Conservation (phyloP, 345 rosid genomes). For the Eucalyptus cladocalyx region DNA sequence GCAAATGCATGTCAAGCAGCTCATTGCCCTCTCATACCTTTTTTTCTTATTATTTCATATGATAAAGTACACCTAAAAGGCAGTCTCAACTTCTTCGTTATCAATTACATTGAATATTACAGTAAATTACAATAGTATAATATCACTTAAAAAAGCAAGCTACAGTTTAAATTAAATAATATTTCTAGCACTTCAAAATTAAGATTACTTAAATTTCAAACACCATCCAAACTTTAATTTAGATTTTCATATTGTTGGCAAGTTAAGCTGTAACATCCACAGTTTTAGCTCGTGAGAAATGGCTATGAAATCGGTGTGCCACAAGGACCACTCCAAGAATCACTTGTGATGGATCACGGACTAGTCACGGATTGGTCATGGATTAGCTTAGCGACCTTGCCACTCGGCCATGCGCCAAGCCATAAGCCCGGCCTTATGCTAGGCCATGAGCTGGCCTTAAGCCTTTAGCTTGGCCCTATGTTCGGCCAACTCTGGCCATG, state of each 20-base stretch:
- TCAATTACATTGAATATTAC: background rate
- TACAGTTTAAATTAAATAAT: background rate
- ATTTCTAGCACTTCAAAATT: background rate
- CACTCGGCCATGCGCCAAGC: too few relatives aligned
- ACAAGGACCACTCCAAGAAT: too few relatives aligned
- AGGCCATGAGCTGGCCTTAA: too few relatives aligned
- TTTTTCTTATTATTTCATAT: background rate
- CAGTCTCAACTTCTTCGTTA: background rate
- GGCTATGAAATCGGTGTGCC: too few relatives aligned
- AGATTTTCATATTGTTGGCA: background rate
- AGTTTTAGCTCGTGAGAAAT: too few relatives aligned
- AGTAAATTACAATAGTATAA: background rate
- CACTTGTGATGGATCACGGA: too few relatives aligned
- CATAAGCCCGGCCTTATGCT: too few relatives aligned
- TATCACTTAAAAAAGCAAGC: background rate
- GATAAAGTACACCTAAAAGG: background rate
- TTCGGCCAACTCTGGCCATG: too few relatives aligned
- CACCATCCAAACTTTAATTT: background rate
- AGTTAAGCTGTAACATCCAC: background rate
- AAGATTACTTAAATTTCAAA: background rate
- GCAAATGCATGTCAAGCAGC: too few relatives aligned
- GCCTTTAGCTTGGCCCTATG: too few relatives aligned
- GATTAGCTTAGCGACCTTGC: too few relatives aligned
- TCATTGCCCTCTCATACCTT: background rate
- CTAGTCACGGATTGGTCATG: too few relatives aligned